Percentiles rank a stretch among this genome's conserved stretches.
phyloP scores from a whole-genome alignment of 768 basidiomycete genomes.

The Candolleomyces aberdarensis region DNA sequence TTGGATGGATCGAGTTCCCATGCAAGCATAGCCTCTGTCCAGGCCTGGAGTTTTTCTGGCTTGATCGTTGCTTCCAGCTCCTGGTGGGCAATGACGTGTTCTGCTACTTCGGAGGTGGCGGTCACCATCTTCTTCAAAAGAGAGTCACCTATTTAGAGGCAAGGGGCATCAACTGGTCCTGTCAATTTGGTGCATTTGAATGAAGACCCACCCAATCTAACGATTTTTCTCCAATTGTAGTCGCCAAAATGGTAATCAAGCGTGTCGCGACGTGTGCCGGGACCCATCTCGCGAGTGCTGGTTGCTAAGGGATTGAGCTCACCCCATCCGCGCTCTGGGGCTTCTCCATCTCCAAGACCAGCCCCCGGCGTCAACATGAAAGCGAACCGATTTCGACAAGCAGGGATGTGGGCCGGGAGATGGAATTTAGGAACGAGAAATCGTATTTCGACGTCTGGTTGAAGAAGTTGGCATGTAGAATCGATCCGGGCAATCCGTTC shows the following conservation, averaged over 20 bases:
- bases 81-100: not conserved
- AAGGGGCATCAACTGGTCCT: not conserved
- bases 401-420: slow-evolving; percentile 19
- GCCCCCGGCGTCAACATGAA: slow-evolving; percentile 21
- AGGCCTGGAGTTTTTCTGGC: not conserved
- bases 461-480: not conserved
- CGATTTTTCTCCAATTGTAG: slow-evolving; percentile 26
- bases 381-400: slow-evolving; percentile 20
- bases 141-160: not conserved
- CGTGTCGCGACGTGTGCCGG: slow-evolving; percentile 23
- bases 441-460: not conserved
- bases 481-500: slow-evolving; percentile 4
- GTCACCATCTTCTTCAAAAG: not conserved
- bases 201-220: slow-evolving; percentile 10
- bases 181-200: not conserved
- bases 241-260: slow-evolving; percentile 26
- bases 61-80: not conserved
- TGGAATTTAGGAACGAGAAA: slow-evolving; percentile 24
- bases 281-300: slow-evolving; percentile 36
- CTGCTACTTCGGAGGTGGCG: not conserved
- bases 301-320: slow-evolving; percentile 20
- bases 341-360: slow-evolving; percentile 33
- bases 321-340: slow-evolving; percentile 29
- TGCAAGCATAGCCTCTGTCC: slow-evolving; percentile 15
- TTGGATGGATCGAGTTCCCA: slow-evolving; percentile 20